A percentile compares a stretch with the other conserved stretches of the same genome.
Conservation (phyloP, 176 grass and related monocot genomes). For the Poa pratensis region DNA sequence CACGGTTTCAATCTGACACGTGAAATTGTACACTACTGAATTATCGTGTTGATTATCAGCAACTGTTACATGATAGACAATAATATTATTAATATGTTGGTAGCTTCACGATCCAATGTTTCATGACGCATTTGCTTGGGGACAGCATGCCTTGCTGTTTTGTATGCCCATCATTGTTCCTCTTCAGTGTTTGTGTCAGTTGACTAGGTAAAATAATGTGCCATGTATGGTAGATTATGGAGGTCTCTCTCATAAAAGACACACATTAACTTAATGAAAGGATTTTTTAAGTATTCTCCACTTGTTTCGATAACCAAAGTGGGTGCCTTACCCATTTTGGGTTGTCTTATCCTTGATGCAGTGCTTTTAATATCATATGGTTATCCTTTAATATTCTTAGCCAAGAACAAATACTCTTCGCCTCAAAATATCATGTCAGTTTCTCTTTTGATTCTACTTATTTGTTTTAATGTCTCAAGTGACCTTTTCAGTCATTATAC, state of each 20-base stretch:
- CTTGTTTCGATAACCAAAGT: background rate
- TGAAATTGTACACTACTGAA: background rate
- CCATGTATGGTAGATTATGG: background rate
- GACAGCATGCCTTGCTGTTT: background rate
- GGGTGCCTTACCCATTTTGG: background rate
- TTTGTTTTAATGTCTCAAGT: background rate
- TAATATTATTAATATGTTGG: background rate
- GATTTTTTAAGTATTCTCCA: background rate
- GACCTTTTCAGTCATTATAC: background rate
- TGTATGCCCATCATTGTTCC: background rate
- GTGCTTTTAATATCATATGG: background rate
- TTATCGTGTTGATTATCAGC: background rate
- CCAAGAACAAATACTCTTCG: background rate
- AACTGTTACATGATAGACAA: background rate
- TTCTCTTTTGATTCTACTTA: background rate
- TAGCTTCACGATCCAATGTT: background rate
- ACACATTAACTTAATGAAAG: background rate
- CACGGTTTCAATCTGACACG: background rate
- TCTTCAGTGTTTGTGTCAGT: background rate
- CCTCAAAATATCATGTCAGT: background rate
- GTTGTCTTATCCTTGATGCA: conserved; percentile 7
- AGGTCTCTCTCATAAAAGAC: background rate
- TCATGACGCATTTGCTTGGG: background rate
- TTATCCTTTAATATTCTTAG: conserved; percentile 8
- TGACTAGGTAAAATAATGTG: background rate